Evolutionary conservation across 371 early-diverging fungal species (phyloP), one percentile per base, ranked within the genome.

Genomic region (Mucor indicus): DNA sequence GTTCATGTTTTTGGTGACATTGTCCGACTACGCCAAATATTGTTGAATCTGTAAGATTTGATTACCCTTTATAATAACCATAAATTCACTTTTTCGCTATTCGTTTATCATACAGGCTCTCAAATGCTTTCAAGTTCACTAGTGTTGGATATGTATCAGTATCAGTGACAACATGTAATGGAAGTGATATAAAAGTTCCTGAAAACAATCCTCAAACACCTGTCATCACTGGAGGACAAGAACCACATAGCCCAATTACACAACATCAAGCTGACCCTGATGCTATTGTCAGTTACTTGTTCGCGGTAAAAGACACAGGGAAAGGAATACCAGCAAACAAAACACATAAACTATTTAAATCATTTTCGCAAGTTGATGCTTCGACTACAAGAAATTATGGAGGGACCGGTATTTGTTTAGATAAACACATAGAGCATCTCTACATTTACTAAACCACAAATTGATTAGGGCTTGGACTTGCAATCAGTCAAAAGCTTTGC

Each of bases 61-160:
- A n/a, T n/a, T n/a, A n/a, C n/a, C n/a, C n/a, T n/a, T n/a, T n/a
- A n/a, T n/a, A n/a, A n/a, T n/a, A n/a, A n/a, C n/a, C n/a, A n/a
- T n/a, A n/a, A n/a, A n/a, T 36, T 13, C 6, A 20, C 25, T 35
- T 16, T 10, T 36, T n/a, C n/a, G n/a, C n/a, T n/a, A n/a, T n/a
- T n/a, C n/a, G n/a, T n/a, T n/a, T n/a, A n/a, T n/a, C n/a, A 30
- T 21, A 12, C 12, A 33, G 50, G 21, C 51, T 80, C 27, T 77
- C 81, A 38, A 84, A 84, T 33, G 82, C 84, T 1, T 73, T 84
- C 54, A 84, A 84, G 57, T 84, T 84, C 21, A 84, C 84, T 1
- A 65, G 74, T 19, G 46, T 75, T 23, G 84, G 81, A 1, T 60
- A 64, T 29, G 72, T 82, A 0, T 48, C 12, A 13, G 37, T 48